A percentile compares a stretch with the other conserved stretches of the same genome.
These are phyloP conservation scores for Didymella keratinophila DNA, from an alignment of 2,329 filamentous ascomycete genomes.

Conservation along the genomic window DNA sequence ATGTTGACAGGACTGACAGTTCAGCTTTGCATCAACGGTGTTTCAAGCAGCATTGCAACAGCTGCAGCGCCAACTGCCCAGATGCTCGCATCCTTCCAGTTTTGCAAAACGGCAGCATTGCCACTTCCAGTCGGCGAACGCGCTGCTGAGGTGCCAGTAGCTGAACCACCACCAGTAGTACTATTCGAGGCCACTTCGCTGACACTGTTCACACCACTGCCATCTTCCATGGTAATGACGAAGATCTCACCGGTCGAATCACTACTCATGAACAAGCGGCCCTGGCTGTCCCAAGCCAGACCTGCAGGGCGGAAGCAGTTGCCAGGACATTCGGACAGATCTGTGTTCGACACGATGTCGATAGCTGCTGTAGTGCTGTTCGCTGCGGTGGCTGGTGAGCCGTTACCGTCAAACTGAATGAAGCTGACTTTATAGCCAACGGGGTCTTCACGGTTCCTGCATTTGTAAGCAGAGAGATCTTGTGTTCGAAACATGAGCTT, in stretches of 20 bases:
- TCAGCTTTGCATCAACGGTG: not conserved
- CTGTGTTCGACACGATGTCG: constrained; percentile 64
- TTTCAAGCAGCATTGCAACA: not conserved
- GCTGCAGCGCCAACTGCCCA: constrained; percentile 1
- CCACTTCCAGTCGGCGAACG: constrained; percentile 9
- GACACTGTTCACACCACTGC: constrained; percentile 39
- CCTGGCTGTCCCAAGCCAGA: constrained; percentile 60
- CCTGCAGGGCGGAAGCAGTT: constrained; percentile 70
- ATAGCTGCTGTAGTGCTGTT: constrained; percentile 59
- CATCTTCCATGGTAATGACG: constrained; percentile 53
- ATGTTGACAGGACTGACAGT: not conserved
- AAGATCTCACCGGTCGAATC: constrained; percentile 73
- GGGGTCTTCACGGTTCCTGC: constrained; percentile 57
- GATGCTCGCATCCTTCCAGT: not conserved
- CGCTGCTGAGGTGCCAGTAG: constrained; percentile 4
- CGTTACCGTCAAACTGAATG: constrained; percentile 56
- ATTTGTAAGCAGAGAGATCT: constrained; percentile 6
- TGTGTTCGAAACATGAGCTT: constrained; percentile 6
- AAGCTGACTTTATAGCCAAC: constrained; percentile 61
- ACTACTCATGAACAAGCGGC: constrained; percentile 68
- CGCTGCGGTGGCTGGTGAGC: constrained; percentile 54
- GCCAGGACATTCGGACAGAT: constrained; percentile 62
- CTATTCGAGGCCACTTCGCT: constrained; percentile 25
- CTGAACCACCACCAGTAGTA: constrained; percentile 13
- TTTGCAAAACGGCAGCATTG: constrained; percentile 1